These are phyloP conservation scores for Xeromyces bisporus DNA, from an alignment of 495 filamentous ascomycete species.

Conservation along the genomic window DNA sequence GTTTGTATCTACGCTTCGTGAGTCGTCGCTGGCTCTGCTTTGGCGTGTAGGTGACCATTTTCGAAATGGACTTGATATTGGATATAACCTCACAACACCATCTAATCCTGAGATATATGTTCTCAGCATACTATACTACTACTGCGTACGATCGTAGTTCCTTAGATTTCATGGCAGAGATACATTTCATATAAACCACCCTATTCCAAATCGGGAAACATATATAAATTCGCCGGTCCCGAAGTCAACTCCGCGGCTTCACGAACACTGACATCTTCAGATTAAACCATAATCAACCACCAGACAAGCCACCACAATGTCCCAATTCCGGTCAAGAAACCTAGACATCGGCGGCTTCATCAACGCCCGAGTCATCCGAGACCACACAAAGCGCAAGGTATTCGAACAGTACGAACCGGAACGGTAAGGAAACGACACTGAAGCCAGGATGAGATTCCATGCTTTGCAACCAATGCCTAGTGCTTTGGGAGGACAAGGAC, in stretches of 20 bases:
- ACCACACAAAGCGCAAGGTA: constrained; percentile 88
- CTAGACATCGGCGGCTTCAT: constrained; percentile 73
- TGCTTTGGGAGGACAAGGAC: too few relatives aligned
- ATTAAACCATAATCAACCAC: constrained; percentile 1
- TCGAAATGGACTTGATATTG: too few relatives aligned
- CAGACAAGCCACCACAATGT: constrained; percentile 31
- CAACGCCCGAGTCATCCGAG: constrained; percentile 71
- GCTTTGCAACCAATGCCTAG: constrained; percentile 2
- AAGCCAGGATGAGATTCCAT: neutral
- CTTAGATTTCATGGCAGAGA: too few relatives aligned
- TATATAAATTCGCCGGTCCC: constrained; percentile 12
- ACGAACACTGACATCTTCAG: constrained; percentile 10
- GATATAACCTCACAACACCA: too few relatives aligned
- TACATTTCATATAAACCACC: constrained; percentile 3
- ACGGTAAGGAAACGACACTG: too few relatives aligned
- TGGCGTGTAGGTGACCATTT: too few relatives aligned
- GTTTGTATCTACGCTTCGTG: too few relatives aligned
- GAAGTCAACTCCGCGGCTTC: constrained; percentile 1
- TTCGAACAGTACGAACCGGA: constrained; percentile 73
- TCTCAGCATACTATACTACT: too few relatives aligned
- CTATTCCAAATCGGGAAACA: constrained; percentile 19
- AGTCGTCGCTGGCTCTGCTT: too few relatives aligned
- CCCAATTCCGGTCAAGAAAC: constrained; percentile 71
- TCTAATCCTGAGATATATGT: too few relatives aligned
- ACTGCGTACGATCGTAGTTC: too few relatives aligned